These are phyloP conservation scores for Xylariaceae sp. DNA, from an alignment of 2,329 filamentous ascomycete species.

Conservation along the genomic window DNA sequence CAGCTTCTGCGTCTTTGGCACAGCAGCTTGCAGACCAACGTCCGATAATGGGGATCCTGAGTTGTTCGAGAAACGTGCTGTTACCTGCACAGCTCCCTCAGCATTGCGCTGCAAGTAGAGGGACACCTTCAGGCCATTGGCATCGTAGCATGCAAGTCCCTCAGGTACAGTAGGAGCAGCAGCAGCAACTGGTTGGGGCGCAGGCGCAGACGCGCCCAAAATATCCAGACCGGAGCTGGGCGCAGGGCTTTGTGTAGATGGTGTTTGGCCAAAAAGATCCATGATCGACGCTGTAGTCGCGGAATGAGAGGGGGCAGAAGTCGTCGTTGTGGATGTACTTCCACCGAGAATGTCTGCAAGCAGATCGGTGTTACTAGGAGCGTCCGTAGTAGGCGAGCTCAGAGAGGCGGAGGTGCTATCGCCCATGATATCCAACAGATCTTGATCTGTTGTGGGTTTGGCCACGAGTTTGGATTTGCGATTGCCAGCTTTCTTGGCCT, in stretches of 20 bases:
- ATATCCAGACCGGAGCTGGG: conserved; percentile 44
- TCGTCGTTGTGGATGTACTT: conserved; percentile 46
- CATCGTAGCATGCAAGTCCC: conserved; percentile 72
- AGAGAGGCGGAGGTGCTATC: conserved; percentile 60
- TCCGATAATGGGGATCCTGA: conserved; percentile 60
- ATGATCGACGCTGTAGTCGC: conserved; percentile 71
- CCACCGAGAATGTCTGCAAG: conserved; percentile 82
- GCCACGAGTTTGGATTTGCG: conserved; percentile 65
- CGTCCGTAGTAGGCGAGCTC: conserved; percentile 47
- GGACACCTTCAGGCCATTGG: conserved; percentile 75
- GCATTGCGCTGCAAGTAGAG: conserved; percentile 80
- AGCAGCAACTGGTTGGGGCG: conserved; percentile 40
- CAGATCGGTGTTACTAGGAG: conserved; percentile 74
- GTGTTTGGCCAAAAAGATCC: conserved; percentile 66
- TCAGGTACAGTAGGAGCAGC: conserved; percentile 42
- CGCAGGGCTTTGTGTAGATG: conserved; percentile 43
- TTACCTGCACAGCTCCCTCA: conserved; percentile 72
- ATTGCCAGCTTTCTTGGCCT: conserved; percentile 62
- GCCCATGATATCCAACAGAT: conserved; percentile 90
- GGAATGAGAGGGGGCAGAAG: conserved; percentile 47
- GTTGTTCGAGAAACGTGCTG: conserved; percentile 77
- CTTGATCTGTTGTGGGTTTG: conserved; percentile 77
- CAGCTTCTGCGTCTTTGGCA: conserved; percentile 92
- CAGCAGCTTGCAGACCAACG: conserved; percentile 86
- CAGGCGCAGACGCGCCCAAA: conserved; percentile 43